phyloP scores from a whole-genome alignment of 768 basidiomycete genomes.

The Tricholomella constricta region DNA sequence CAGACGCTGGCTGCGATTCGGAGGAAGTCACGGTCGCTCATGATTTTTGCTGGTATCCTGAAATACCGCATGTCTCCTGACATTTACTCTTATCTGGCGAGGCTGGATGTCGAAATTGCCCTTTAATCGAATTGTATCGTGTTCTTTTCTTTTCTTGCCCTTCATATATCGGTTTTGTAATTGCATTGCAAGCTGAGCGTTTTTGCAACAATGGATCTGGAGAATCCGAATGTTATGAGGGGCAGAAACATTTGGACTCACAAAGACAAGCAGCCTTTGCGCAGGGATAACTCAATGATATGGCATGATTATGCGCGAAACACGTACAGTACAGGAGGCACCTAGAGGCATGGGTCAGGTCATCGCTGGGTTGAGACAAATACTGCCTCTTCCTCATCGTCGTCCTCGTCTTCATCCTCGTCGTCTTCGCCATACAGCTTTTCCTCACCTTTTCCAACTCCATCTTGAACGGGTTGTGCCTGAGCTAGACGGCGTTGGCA shows the following conservation, averaged over 20 bases:
- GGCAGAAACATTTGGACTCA: background rate
- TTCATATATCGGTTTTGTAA: background rate
- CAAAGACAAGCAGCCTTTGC: conserved; percentile 7
- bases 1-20: conserved; percentile 69
- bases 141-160: background rate
- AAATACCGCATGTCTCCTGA: conserved; percentile 91
- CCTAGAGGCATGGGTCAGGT: conserved; percentile 3
- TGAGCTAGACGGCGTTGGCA: conserved; percentile 33
- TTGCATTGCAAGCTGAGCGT: background rate
- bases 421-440: conserved; percentile 10
- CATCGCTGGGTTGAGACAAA: conserved; percentile 45
- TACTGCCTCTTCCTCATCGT: conserved; percentile 28
- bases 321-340: conserved; percentile 4
- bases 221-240: background rate
- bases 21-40: conserved; percentile 81
- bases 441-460: conserved; percentile 18
- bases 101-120: conserved; percentile 85
- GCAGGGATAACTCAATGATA: background rate
- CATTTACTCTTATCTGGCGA: conserved; percentile 84
- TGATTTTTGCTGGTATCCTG: conserved; percentile 86
- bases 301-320: background rate
- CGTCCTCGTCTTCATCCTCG: conserved; percentile 30
- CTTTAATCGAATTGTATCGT: conserved; percentile 40
- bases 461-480: conserved; percentile 18
- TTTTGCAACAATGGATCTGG: background rate